These are phyloP conservation scores for Coemansia sp. DNA, from an alignment of 192 early-diverging fungal genomes.

Conservation along the genomic window DNA sequence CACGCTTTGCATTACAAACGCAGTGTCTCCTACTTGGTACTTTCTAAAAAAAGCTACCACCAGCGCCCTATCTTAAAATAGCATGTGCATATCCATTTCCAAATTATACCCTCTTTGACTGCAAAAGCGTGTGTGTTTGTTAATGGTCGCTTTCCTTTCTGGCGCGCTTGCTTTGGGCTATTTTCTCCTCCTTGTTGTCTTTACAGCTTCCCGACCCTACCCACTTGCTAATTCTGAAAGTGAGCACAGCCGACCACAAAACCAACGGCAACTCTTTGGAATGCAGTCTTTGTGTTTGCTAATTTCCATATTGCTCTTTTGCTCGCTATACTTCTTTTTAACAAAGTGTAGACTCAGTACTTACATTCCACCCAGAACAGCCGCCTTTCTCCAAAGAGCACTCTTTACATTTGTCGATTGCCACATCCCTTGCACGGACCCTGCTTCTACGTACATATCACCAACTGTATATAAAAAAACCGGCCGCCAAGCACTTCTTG, in stretches of 20 bases:
- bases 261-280: background rate
- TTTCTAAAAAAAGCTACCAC: background rate
- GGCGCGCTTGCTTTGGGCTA: background rate
- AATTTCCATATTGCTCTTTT: constrained; percentile 7
- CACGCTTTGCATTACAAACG: background rate
- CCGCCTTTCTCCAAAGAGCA: background rate
- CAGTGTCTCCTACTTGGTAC: background rate
- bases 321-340: background rate
- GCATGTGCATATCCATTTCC: constrained; percentile 4
- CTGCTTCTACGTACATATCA: background rate
- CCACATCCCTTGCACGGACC: background rate
- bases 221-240: background rate
- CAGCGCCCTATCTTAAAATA: background rate
- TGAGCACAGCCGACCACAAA: background rate
- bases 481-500: constrained; percentile 3
- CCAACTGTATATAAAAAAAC: constrained; percentile 9
- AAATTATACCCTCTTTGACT: constrained; percentile 1
- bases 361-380: background rate
- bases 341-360: constrained; percentile 6
- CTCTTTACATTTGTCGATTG: constrained; percentile 1
- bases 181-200: background rate
- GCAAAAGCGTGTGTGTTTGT: background rate
- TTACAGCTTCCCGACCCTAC: background rate
- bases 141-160: background rate
- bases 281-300: background rate